Base-by-base conservation (phyloP, 225 moss, liverwort and hornwort species). In the Bryum argenteum region DNA sequence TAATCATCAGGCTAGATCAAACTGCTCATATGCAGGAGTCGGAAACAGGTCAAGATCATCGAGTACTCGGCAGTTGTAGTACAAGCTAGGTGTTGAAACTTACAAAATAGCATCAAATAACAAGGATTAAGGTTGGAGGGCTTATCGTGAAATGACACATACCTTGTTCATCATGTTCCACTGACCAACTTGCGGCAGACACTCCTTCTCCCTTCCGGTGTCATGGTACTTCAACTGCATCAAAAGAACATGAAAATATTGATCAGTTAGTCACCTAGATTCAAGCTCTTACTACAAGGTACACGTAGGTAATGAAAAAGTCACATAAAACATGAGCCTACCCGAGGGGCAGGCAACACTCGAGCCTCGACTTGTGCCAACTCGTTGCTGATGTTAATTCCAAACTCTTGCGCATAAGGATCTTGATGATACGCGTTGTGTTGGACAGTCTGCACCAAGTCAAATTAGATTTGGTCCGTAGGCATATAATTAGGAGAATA, bases 131-230 rank as follows among this genome's bases (percentile, higher is more conserved):
- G 7, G 33, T 4, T 33, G 33, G 0, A 33, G 7, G 33, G 2
- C 33, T 33, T 33, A 6, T 33, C 2, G 7, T 4, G 33, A 33
- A 8, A 41, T 0, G 17, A 0, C 16, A 65, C 75, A 38, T 38
- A 98, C 97, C 83, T 98, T 98, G 8, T 98, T 94, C 98, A 98
- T 98, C 98, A 98, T 98, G 4, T 98, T 98, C 98, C 98, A 98
- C 72, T 98, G 98, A 1, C 98, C 98, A 61, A 98, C 88, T 66
- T 98, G 94, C 2, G 98, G 98, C 0, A 94, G 72, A 63, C 98
- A 98, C 23, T 98, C 98, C 9, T 90, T 94, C 26, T 98, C 98
- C 50, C 94, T 76, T 8, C 98, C 98, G 0, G 94, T 87, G 3
- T 98, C 98, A 66, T 98, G 98, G 39, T 94, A 98, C 51, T 98